Percentiles rank a stretch among this genome's conserved stretches.
Evolutionary conservation across 2,329 filamentous ascomycete genomes (phyloP).

Genomic region (Colletotrichum sublineola): DNA sequence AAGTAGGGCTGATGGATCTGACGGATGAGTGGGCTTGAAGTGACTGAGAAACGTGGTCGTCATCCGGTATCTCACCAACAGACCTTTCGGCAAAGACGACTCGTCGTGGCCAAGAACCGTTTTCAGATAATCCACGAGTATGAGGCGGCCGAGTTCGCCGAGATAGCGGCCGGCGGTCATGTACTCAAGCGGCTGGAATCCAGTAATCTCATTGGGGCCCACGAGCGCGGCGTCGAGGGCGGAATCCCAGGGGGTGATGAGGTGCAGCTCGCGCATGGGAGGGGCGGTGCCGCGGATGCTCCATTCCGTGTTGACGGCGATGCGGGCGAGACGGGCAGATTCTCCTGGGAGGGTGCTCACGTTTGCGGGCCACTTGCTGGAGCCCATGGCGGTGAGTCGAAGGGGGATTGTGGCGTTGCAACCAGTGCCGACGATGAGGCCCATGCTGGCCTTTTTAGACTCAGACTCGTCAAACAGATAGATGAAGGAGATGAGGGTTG

Average conservation of each 20-base stretch:
- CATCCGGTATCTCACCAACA: conserved; percentile 72
- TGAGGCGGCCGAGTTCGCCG: conserved; percentile 80
- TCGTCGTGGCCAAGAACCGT: conserved; percentile 55
- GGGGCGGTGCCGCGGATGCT: conserved; percentile 81
- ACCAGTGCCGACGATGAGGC: conserved; percentile 84
- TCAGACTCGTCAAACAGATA: conserved; percentile 74
- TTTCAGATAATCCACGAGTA: conserved; percentile 75
- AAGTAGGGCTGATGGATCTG: conserved; percentile 53
- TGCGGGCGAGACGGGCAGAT: conserved; percentile 66
- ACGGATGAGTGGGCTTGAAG: conserved; percentile 67
- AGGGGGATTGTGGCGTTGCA: conserved; percentile 86
- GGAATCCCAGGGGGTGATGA: conserved; percentile 80
- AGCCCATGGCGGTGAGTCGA: conserved; percentile 71
- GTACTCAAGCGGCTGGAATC: conserved; percentile 87
- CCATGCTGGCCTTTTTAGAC: conserved; percentile 79
- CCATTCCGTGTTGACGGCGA: conserved; percentile 88
- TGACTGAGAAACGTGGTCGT: conserved; percentile 81
- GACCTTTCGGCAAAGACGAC: conserved; percentile 64
- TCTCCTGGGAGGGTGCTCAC: conserved; percentile 63
- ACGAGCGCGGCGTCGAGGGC: conserved; percentile 77
- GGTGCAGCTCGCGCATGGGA: conserved; percentile 71
- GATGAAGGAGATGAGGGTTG: conserved; percentile 82
- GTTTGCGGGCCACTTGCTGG: conserved; percentile 69
- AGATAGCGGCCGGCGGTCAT: conserved; percentile 86
- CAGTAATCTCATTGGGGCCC: conserved; percentile 74